Base-by-base conservation (phyloP, 2,329 filamentous ascomycete species). In the Fusarium coffeatum region DNA sequence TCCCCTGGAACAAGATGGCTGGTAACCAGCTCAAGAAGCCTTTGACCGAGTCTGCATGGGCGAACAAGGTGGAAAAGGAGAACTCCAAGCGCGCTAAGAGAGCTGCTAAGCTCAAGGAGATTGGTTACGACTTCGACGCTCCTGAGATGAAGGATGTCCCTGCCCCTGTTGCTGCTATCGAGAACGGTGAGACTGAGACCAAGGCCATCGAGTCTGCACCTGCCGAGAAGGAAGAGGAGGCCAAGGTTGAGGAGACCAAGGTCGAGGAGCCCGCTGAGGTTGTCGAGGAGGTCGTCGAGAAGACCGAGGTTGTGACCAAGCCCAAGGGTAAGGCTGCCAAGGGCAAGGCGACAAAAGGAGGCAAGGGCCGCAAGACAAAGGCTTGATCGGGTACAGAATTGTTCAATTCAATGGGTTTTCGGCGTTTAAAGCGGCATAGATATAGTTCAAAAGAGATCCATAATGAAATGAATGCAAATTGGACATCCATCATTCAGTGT, bases 1-100 rank as follows among this genome's bases (percentile, higher is more conserved):
- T 95, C 15, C 95, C 96, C 22, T 91, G 93, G 86, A 96, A 94
- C 82, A 92, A 92, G 82, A 91, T 98, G 79, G 92, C 92, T 64
- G 93, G 93, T 51, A 86, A 89, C 74, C 87, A 89, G 74, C 85
- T 98, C 71, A 89, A 91, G 75, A 89, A 90, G 77, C 92, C 92
- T 43, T 87, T 88, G 71, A 88, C 91, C 22, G 89, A 93, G 76
- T 88, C 91, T 37, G 84, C 85, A n/a, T 99, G 96, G 96, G 85
- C 90, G 63, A 88, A 88, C 82, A 91, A 90, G 78, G 88, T 96
- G 57, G 83, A 86, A 56, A 89, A 87, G 74, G 94, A 97, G 84
- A 87, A 91, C 79, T 85, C 87, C 79, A 90, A 88, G 80, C 87
- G 96, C 57, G 81, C 83, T 40, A 85, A 85, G 71, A 92, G 93